These are phyloP conservation scores for Termitomyces sp. DNA, from an alignment of 768 basidiomycete genomes.

Conservation along the genomic window DNA sequence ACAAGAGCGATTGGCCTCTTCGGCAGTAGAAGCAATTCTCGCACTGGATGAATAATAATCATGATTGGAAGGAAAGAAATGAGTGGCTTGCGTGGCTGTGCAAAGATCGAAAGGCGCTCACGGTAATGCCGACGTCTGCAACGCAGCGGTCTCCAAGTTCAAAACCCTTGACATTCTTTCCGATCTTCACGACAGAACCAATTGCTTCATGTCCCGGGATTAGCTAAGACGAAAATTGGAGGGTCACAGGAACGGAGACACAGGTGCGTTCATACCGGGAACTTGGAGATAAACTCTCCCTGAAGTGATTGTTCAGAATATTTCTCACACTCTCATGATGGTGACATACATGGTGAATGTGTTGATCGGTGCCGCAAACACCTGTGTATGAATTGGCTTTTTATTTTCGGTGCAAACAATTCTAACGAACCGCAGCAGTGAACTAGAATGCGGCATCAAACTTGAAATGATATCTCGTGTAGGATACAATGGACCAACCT, in stretches of 20 bases:
- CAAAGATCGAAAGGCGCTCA: constrained; percentile 21
- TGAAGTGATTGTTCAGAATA: constrained; percentile 1
- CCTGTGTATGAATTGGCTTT: constrained; percentile 24
- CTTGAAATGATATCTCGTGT: constrained; percentile 2
- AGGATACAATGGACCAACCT: constrained; percentile 29
- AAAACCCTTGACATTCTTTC: constrained; percentile 79
- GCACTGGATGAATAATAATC: constrained; percentile 46
- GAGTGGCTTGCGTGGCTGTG: constrained; percentile 11
- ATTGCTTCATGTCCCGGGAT: constrained; percentile 78
- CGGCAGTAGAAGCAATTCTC: constrained; percentile 86
- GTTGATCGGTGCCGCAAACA: constrained; percentile 61
- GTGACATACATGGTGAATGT: constrained; percentile 50
- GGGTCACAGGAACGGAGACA: neutral
- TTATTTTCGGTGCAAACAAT: neutral
- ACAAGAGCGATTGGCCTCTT: constrained; percentile 76
- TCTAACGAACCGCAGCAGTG: constrained; percentile 37
- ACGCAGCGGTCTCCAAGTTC: constrained; percentile 78
- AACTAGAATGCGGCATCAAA: constrained; percentile 24
- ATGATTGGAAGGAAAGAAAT: neutral
- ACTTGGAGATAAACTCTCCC: constrained; percentile 63
- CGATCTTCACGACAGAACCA: constrained; percentile 68
- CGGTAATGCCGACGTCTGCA: constrained; percentile 74
- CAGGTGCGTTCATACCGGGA: constrained; percentile 37
- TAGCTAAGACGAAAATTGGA: constrained; percentile 34
- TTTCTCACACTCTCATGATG: neutral